Percentiles rank a stretch among this genome's conserved stretches.
phyloP scores from a whole-genome alignment of 768 basidiomycete genomes.

The Mycena metata region DNA sequence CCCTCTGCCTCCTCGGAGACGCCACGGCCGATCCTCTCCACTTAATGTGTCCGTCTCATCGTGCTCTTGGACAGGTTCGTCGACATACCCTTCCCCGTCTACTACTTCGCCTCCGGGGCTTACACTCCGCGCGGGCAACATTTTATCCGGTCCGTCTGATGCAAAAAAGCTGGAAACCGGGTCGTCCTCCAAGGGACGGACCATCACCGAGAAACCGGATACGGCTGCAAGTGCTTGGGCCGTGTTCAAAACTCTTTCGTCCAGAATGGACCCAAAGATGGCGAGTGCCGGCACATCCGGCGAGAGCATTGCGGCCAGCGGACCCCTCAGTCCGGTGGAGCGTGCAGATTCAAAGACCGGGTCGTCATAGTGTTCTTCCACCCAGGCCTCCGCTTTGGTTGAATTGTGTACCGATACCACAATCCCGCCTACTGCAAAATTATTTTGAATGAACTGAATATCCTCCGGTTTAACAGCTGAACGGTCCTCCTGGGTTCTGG shows the following conservation, averaged over 20 bases:
- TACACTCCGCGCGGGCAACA: neutral
- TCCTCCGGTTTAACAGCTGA: conserved; percentile 1
- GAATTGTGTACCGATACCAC: conserved; percentile 3
- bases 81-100: neutral
- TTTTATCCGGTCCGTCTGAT: neutral
- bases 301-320: conserved; percentile 19
- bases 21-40: conserved; percentile 11
- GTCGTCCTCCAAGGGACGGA: conserved; percentile 7
- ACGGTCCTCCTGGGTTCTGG: neutral
- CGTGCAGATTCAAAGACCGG: neutral
- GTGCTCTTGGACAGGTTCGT: neutral
- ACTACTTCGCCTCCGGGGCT: neutral
- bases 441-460: neutral
- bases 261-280: conserved; percentile 16
- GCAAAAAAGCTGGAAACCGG: neutral
- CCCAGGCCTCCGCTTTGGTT: conserved; percentile 11
- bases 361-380: conserved; percentile 19
- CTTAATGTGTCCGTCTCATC: too few relatives aligned
- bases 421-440: conserved; percentile 8
- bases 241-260: neutral
- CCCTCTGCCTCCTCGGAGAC: conserved; percentile 22
- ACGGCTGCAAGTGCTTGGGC: neutral
- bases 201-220: conserved; percentile 9
- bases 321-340: conserved; percentile 8
- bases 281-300: conserved; percentile 9